These are phyloP conservation scores for Trametes cingulata DNA, from an alignment of 768 basidiomycete species.

Conservation along the genomic window DNA sequence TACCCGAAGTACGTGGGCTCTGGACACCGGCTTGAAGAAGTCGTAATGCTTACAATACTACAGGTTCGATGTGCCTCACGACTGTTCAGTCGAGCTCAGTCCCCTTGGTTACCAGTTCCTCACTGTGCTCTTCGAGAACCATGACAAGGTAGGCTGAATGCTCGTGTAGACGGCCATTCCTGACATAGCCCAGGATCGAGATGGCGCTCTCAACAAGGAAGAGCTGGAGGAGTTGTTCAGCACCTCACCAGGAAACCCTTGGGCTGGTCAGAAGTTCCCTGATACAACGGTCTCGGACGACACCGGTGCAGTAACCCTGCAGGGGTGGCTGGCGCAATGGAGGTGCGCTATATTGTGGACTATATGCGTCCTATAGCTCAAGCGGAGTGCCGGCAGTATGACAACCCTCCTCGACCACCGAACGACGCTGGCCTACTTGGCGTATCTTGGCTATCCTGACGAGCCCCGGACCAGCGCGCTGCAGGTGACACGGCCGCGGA, in stretches of 20 bases:
- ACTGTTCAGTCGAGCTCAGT: conserved; percentile 94
- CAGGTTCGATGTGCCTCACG: conserved; percentile 82
- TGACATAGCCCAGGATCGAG: conserved; percentile 69
- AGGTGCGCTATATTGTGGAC: conserved; percentile 50
- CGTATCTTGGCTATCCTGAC: conserved; percentile 88
- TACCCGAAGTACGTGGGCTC: conserved; percentile 70
- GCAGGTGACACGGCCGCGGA: conserved; percentile 81
- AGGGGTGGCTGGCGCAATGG: conserved; percentile 99
- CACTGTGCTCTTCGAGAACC: conserved; percentile 93
- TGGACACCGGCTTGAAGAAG: neutral
- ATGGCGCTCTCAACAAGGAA: conserved; percentile 81
- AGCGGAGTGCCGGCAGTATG: conserved; percentile 59
- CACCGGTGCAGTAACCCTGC: conserved; percentile 87
- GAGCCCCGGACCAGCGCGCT: conserved; percentile 82
- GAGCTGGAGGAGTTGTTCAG: conserved; percentile 90
- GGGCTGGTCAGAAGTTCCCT: conserved; percentile 88
- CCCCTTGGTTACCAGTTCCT: conserved; percentile 96
- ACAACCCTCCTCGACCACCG: conserved; percentile 94
- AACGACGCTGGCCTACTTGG: conserved; percentile 90
- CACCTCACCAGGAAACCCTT: conserved; percentile 97
- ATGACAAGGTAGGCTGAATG: conserved; percentile 74
- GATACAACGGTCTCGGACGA: conserved; percentile 88
- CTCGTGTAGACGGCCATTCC: conserved; percentile 5
- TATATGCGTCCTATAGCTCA: neutral
- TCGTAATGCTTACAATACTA: conserved; percentile 16